phyloP scores from a whole-genome alignment of 176 grass and related monocot genomes.

The Oryza nivara region DNA sequence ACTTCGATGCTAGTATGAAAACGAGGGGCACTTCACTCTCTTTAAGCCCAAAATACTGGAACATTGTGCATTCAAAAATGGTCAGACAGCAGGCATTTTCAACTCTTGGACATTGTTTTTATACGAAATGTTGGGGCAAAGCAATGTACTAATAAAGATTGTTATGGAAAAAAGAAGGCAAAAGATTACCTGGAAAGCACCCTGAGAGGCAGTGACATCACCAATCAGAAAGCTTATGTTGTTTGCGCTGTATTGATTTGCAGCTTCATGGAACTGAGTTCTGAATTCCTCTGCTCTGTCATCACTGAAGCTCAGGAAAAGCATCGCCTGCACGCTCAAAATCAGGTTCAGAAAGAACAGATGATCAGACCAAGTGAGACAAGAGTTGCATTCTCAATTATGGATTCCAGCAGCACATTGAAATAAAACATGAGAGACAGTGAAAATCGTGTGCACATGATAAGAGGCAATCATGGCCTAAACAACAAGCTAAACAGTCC shows the following conservation, averaged over 20 bases:
- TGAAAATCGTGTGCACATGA: neutral
- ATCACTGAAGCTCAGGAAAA: slow-evolving; percentile 59
- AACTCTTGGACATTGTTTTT: neutral
- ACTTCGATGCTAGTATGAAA: slow-evolving; percentile 45
- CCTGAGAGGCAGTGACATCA: slow-evolving; percentile 47
- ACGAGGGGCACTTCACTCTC: slow-evolving; percentile 59
- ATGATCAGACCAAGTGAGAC: neutral
- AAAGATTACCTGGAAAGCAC: slow-evolving; percentile 62
- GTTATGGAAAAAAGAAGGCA: neutral
- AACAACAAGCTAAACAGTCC: neutral
- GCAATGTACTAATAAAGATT: neutral
- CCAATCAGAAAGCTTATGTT: slow-evolving; percentile 63
- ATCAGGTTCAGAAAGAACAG: neutral
- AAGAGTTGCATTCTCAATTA: neutral
- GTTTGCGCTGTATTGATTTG: slow-evolving; percentile 42
- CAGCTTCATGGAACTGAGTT: slow-evolving; percentile 42
- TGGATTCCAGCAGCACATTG: neutral
- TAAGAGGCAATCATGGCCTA: neutral
- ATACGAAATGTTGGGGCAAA: neutral
- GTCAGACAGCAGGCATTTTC: neutral
- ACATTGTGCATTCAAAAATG: neutral
- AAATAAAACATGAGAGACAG: neutral
- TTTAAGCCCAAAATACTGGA: slow-evolving; percentile 66
- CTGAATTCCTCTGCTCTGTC: slow-evolving; percentile 45
- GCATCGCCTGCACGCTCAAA: slow-evolving; percentile 47